Evolutionary conservation across 192 early-diverging fungal genomes (phyloP).

Genomic region (Podochytrium sp.): DNA sequence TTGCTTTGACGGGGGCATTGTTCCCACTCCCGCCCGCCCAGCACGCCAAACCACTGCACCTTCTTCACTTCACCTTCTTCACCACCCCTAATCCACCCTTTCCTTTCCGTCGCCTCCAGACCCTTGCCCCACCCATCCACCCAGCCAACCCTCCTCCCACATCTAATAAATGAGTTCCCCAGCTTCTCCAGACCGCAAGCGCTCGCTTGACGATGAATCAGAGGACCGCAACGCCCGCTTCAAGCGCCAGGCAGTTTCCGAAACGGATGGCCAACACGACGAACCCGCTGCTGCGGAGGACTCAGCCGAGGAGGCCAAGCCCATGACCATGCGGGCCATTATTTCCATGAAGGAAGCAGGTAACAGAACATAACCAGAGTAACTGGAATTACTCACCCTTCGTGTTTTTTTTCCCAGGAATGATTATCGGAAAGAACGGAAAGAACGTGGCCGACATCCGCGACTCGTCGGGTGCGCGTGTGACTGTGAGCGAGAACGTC

Average conservation of each 20-base stretch:
- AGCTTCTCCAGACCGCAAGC: conserved; percentile 46
- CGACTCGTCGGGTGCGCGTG: conserved; percentile 80
- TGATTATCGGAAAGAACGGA: conserved; percentile 76
- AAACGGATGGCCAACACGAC: not conserved
- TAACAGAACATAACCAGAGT: not conserved
- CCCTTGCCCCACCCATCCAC: not conserved
- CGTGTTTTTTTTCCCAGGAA: conserved; percentile 11
- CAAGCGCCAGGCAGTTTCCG: conserved; percentile 44
- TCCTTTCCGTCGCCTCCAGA: not conserved
- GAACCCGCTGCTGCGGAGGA: not conserved
- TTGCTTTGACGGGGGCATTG: too few relatives aligned
- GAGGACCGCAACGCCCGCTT: conserved; percentile 30
- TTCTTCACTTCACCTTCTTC: not conserved
- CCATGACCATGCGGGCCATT: conserved; percentile 81
- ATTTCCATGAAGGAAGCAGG: conserved; percentile 94
- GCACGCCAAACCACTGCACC: not conserved
- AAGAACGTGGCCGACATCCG: conserved; percentile 90
- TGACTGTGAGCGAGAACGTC: conserved; percentile 90
- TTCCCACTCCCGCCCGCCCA: too few relatives aligned
- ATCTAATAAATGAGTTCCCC: not conserved
- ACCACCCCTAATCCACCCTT: not conserved
- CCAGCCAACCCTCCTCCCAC: not conserved
- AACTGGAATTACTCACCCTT: not conserved
- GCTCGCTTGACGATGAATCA: conserved; percentile 43
- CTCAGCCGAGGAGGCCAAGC: not conserved